Evolutionary conservation across 177 flowering plant genomes (phyloP).

Genomic region (Vitis hybrid): DNA sequence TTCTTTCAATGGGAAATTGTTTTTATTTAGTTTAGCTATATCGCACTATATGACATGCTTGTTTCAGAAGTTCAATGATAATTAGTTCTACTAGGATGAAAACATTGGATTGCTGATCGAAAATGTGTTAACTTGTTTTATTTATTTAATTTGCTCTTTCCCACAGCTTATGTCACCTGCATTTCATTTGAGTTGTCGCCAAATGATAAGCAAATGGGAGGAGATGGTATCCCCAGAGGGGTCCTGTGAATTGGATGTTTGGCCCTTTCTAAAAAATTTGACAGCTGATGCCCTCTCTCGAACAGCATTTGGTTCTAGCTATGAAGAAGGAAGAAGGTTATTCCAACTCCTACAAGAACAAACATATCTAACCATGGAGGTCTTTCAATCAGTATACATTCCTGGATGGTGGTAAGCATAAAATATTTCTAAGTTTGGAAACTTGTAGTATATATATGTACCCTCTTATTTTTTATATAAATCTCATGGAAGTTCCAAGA

Average conservation of each 20-base stretch:
- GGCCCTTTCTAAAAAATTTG: slow-evolving; percentile 6
- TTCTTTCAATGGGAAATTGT: too few relatives aligned
- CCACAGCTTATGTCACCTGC: slow-evolving; percentile 11
- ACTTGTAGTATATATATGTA: too few relatives aligned
- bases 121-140: too few relatives aligned
- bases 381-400: slow-evolving; percentile 4
- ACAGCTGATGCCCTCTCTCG: slow-evolving; percentile 12
- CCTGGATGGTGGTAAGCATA: slow-evolving; percentile 15
- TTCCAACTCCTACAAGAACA: slow-evolving; percentile 12
- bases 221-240: background rate
- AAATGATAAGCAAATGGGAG: slow-evolving; percentile 10
- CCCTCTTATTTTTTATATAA: too few relatives aligned
- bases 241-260: slow-evolving; percentile 10
- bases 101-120: too few relatives aligned
- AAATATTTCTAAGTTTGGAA: too few relatives aligned
- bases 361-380: background rate
- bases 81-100: too few relatives aligned
- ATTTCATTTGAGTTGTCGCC: slow-evolving; percentile 6
- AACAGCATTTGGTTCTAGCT: slow-evolving; percentile 18
- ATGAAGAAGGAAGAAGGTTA: slow-evolving; percentile 14
- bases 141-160: background rate
- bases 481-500: too few relatives aligned
- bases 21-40: too few relatives aligned
- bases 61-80: too few relatives aligned
- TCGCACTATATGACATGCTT: too few relatives aligned